Base-by-base conservation (phyloP, 2,329 filamentous ascomycete species). In the Monilinia fructicola region DNA sequence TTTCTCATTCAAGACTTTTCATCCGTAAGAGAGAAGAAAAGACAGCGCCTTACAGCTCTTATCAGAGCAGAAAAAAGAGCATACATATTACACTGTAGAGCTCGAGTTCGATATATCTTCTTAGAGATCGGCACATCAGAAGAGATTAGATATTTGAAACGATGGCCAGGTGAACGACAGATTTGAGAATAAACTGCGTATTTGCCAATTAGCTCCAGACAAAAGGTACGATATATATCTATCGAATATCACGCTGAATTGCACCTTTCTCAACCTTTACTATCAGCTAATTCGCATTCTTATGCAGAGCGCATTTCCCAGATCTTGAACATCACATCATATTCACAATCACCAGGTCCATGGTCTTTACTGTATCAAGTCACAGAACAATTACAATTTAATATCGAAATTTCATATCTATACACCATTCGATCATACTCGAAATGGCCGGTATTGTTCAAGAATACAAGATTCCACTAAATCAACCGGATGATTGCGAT, bases 361-460 rank as follows among this genome's bases (percentile, higher is more conserved):
- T 14, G 28, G 35, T 23, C 42, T 31, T 59, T 31, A 46, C 21
- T 23, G 21, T 46, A 16, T 7, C 28, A 12, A n/a, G 6, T 48
- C 21, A 38, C 7, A 38, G 10, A 38, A 50, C 44, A 50, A 26
- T 26, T 18, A 31, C 42, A 35, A 35, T 38, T 21, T n/a, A 6
- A 35, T 35, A 7, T 35, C 31, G 31, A 6, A 38, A 14, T 46
- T 40, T 50, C 28, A 55, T 23, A 53, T 4, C 14, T 12, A 38
- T 16, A 16, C 16, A n/a, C 31, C 42, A 21, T 23, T 42, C 18
- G 7, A 44, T n/a, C 23, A 48, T 14, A 12, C 44, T n/a, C 31
- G 69, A 67, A 11, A 77, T 77, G 75, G 73, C 71, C 42, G 67
- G 67, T 21, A 76, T 76, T 26, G 75, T 77, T 46, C 71, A 76